Evolutionary conservation across 768 basidiomycete genomes (phyloP).

Genomic region (Boletus edulis): DNA sequence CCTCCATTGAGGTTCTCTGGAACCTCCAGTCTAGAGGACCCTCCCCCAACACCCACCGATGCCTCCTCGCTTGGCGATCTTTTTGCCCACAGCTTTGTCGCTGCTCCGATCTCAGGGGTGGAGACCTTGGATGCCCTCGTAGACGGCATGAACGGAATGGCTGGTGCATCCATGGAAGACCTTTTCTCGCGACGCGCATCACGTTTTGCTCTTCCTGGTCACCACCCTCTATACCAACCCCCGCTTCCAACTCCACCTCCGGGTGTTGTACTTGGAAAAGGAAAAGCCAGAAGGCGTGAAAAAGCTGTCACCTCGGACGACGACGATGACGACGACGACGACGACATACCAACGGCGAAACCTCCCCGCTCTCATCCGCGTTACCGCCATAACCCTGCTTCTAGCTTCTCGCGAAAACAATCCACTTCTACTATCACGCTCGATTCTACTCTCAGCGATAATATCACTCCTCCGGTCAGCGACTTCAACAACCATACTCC

Average conservation of each 20-base stretch:
- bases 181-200: constrained; percentile 44
- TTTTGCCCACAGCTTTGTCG: constrained; percentile 53
- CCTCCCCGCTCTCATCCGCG: constrained; percentile 17
- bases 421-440: constrained; percentile 33
- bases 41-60: constrained; percentile 69
- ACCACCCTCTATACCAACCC: constrained; percentile 79
- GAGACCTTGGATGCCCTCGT: constrained; percentile 88
- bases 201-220: constrained; percentile 55
- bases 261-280: constrained; percentile 65
- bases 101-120: constrained; percentile 75
- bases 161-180: constrained; percentile 58
- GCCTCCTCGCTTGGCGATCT: constrained; percentile 21
- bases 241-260: constrained; percentile 84
- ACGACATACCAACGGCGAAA: constrained; percentile 8
- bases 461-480: constrained; percentile 6
- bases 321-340: constrained; percentile 44
- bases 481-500: constrained; percentile 10
- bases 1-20: constrained; percentile 63
- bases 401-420: constrained; percentile 23
- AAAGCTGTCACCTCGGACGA: constrained; percentile 46
- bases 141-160: constrained; percentile 91
- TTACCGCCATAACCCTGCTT: constrained; percentile 19
- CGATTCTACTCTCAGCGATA: constrained; percentile 20
- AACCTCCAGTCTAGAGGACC: constrained; percentile 71
- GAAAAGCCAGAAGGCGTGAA: constrained; percentile 29